These are phyloP conservation scores for Daldinia grandis DNA, from an alignment of 495 filamentous ascomycete species.

Conservation along the genomic window DNA sequence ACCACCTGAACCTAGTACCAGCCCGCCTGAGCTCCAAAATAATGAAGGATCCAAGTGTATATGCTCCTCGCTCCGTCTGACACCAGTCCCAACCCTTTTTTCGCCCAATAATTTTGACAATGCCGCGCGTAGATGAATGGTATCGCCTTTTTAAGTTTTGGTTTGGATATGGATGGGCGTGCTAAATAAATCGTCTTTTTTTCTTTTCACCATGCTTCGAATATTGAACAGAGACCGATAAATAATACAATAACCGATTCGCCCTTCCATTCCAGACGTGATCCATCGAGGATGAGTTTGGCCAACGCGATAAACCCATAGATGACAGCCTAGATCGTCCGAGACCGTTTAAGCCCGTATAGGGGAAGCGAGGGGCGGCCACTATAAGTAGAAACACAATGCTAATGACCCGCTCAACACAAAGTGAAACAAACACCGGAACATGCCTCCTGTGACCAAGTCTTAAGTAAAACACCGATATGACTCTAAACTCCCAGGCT, in stretches of 20 bases:
- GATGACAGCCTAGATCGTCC: constrained; percentile 1
- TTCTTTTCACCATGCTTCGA: constrained; percentile 38
- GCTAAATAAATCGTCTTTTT: constrained; percentile 25
- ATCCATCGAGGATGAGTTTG: constrained; percentile 11
- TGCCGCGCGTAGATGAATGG: constrained; percentile 30
- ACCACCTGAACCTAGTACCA: constrained; percentile 41
- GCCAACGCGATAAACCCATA: not conserved
- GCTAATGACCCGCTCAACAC: constrained; percentile 37
- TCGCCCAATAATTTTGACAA: constrained; percentile 26
- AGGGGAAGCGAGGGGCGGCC: constrained; percentile 10
- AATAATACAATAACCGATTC: constrained; percentile 34
- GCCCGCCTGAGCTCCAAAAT: constrained; percentile 36
- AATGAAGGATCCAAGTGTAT: constrained; percentile 42
- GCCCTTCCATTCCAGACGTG: constrained; percentile 16
- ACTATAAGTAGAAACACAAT: constrained; percentile 36
- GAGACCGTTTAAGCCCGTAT: constrained; percentile 13
- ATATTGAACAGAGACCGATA: constrained; percentile 34
- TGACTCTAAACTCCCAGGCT: constrained; percentile 43
- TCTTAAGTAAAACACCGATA: constrained; percentile 42
- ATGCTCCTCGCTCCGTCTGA: constrained; percentile 29
- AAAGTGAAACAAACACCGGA: constrained; percentile 36
- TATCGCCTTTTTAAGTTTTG: constrained; percentile 36
- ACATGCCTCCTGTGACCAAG: constrained; percentile 42
- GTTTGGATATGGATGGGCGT: constrained; percentile 19
- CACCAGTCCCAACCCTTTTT: constrained; percentile 31